phyloP scores from a whole-genome alignment of 73 alveolate species.

The Paramecium pentaurelia region DNA sequence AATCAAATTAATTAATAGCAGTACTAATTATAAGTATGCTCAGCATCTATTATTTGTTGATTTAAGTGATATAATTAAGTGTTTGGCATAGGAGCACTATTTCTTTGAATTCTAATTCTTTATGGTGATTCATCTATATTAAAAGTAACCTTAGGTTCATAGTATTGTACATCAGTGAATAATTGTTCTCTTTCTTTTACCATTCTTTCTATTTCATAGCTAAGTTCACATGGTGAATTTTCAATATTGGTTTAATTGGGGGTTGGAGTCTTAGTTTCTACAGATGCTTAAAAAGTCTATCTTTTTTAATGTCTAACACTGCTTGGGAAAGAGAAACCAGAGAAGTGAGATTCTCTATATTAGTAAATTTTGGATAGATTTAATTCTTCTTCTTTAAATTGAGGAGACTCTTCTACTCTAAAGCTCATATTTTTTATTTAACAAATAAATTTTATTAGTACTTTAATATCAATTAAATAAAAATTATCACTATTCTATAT shows the following conservation, averaged over 20 bases:
- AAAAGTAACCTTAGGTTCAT: not conserved
- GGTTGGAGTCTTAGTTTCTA: not conserved
- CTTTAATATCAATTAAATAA: not conserved
- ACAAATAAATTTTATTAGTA: constrained; percentile 1
- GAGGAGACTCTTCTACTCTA: not conserved
- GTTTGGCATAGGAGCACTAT: constrained; percentile 12
- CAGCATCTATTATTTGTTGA: not conserved
- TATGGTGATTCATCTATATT: not conserved
- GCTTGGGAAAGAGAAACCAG: constrained; percentile 17
- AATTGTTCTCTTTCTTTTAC: not conserved
- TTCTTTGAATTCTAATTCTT: not conserved
- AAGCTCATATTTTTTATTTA: not conserved
- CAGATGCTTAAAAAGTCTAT: not conserved
- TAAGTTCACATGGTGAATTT: not conserved
- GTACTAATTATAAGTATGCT: not conserved
- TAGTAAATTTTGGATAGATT: not conserved
- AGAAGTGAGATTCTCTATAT: not conserved
- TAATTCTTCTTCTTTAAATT: not conserved
- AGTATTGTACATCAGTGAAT: not conserved
- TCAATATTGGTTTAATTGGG: constrained; percentile 3
- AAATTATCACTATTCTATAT: not conserved
- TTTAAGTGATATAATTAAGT: not conserved
- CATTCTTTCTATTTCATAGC: constrained; percentile 8
- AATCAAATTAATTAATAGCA: constrained; percentile 11
- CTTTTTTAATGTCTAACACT: constrained; percentile 9